Conservation (phyloP, 345 rosid genomes). For the Lenwebbia sp. region DNA sequence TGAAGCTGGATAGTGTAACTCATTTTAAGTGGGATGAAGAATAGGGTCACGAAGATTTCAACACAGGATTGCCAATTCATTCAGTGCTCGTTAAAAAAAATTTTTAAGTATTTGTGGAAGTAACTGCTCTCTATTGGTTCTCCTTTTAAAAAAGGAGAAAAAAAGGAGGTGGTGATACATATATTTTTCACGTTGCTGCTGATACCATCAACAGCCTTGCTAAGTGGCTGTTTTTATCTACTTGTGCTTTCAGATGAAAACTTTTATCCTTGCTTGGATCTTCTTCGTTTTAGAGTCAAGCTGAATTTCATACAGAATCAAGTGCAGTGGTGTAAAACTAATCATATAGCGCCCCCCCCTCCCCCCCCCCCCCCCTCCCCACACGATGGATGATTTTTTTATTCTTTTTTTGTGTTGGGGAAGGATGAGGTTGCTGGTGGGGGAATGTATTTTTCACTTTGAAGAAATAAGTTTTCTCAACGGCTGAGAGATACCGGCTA, state of each 20-base stretch:
- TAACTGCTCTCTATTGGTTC: neutral
- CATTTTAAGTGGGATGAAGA: neutral
- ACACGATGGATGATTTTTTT: neutral
- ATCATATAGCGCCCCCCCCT: neutral
- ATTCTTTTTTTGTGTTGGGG: neutral
- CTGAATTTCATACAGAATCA: neutral
- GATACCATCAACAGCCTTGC: neutral
- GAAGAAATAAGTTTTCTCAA: neutral
- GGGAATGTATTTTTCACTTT: too few relatives aligned
- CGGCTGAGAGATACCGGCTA: neutral
- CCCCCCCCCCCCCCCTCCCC: too few relatives aligned
- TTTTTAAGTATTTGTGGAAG: neutral
- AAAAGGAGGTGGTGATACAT: neutral
- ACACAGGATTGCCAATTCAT: neutral
- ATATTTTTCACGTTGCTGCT: neutral
- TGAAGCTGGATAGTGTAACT: neutral
- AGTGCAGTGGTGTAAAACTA: neutral
- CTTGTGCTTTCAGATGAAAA: neutral
- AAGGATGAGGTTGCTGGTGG: neutral
- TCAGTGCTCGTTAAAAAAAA: neutral
- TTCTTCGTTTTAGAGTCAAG: neutral
- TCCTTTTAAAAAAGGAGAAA: neutral
- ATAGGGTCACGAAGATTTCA: neutral
- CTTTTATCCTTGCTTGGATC: neutral
- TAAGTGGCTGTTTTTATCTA: neutral